Evolutionary conservation across 257 asterid species (phyloP).

Genomic region (Sherardia arvensis): DNA sequence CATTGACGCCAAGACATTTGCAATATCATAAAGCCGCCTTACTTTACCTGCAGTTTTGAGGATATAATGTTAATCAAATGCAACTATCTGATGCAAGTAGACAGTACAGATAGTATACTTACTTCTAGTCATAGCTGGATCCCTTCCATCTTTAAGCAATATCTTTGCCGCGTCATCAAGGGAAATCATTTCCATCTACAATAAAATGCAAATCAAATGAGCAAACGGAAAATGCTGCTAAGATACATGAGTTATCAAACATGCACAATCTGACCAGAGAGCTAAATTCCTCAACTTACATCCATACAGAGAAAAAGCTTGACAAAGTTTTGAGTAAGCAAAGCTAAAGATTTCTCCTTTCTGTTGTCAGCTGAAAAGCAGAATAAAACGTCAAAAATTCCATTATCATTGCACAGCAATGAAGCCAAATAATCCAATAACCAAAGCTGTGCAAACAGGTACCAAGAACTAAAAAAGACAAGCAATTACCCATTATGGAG

Average conservation of each 20-base stretch:
- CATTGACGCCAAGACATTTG: conserved; percentile 92
- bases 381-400: background rate
- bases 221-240: background rate
- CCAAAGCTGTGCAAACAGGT: background rate
- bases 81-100: background rate
- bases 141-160: conserved; percentile 75
- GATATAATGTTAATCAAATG: conserved; percentile 11
- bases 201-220: conserved; percentile 3
- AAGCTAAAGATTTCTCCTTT: conserved; percentile 88
- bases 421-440: background rate
- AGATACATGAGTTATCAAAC: background rate
- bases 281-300: conserved; percentile 32
- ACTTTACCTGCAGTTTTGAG: conserved; percentile 67
- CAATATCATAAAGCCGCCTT: conserved; percentile 85
- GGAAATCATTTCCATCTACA: conserved; percentile 80
- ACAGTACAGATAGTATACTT: conserved; percentile 9
- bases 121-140: conserved; percentile 90
- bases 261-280: background rate
- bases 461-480: background rate
- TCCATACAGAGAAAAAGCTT: conserved; percentile 88
- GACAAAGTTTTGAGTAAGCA: conserved; percentile 91
- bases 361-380: conserved; percentile 50
- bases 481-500: conserved; percentile 33
- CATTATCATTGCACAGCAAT: background rate
- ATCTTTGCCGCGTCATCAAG: conserved; percentile 96